Evolutionary conservation across 1,284 basidiomycete species (phyloP).

Genomic region (Trametes hirsuta): DNA sequence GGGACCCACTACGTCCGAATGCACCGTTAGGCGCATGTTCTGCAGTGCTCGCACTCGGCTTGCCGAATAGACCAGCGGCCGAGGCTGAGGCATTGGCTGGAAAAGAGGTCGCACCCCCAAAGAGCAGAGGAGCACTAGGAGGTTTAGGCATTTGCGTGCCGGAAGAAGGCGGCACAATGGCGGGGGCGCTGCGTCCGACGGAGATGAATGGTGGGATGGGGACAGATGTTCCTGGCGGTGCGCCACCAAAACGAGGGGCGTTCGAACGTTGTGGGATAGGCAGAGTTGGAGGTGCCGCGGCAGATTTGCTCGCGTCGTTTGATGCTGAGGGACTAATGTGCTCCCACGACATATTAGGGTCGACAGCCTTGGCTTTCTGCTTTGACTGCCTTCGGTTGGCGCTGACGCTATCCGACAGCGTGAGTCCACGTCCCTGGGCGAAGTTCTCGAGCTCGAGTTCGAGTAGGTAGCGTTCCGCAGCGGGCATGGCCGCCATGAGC

Average conservation of each 20-base stretch:
- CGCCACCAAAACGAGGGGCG: conserved; percentile 36
- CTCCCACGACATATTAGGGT: conserved; percentile 53
- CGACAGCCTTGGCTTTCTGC: conserved; percentile 14
- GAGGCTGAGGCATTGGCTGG: not conserved
- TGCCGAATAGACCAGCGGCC: conserved; percentile 4
- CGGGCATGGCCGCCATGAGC: conserved; percentile 60
- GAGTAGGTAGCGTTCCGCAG: conserved; percentile 56
- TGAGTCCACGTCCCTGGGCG: conserved; percentile 24
- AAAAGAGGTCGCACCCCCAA: conserved; percentile 8
- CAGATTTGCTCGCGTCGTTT: not conserved
- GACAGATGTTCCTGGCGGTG: conserved; percentile 6
- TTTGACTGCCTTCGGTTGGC: not conserved
- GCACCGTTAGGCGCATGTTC: conserved; percentile 16
- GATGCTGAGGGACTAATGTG: conserved; percentile 34
- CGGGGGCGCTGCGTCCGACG: not conserved
- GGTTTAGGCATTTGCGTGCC: conserved; percentile 18
- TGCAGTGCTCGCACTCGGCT: conserved; percentile 19
- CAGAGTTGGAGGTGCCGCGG: conserved; percentile 11
- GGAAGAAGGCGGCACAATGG: not conserved
- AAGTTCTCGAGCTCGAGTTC: conserved; percentile 52
- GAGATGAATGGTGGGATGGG: conserved; percentile 1
- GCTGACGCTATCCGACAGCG: conserved; percentile 5
- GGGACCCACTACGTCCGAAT: conserved; percentile 36
- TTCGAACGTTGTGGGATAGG: conserved; percentile 33
- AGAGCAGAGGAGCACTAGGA: conserved; percentile 13